Evolutionary conservation across 345 rosid genomes (phyloP).

Genomic region (Acer negundo): DNA sequence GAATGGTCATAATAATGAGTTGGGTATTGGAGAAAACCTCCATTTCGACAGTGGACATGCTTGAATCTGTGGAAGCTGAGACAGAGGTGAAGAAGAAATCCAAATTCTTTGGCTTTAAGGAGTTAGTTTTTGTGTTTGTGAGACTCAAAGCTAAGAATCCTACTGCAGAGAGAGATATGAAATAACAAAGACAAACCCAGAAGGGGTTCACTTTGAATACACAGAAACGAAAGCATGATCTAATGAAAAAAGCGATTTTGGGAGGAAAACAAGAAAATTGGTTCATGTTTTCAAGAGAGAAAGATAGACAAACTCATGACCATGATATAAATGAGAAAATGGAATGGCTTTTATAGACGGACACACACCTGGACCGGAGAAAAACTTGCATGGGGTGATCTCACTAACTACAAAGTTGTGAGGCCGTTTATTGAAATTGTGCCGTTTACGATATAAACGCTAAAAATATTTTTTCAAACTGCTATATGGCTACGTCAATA

Average conservation of each 20-base stretch:
- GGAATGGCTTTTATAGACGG: too few relatives aligned
- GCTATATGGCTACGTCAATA: too few relatives aligned
- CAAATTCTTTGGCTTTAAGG: conserved; percentile 34
- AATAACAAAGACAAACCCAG: conserved; percentile 45
- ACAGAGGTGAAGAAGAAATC: conserved; percentile 77
- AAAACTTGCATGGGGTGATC: too few relatives aligned
- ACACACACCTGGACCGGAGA: too few relatives aligned
- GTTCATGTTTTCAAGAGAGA: not conserved
- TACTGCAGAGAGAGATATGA: conserved; percentile 29
- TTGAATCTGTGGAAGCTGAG: conserved; percentile 63
- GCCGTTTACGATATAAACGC: too few relatives aligned
- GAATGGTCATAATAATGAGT: conserved; percentile 49
- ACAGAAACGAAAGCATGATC: not conserved
- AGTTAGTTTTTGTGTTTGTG: conserved; percentile 31
- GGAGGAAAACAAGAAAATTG: not conserved
- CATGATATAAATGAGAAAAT: too few relatives aligned
- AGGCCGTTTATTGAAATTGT: too few relatives aligned
- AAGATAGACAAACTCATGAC: too few relatives aligned
- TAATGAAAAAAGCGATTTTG: not conserved
- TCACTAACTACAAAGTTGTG: too few relatives aligned
- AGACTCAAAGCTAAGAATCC: conserved; percentile 43
- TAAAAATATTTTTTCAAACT: too few relatives aligned
- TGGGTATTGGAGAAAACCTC: conserved; percentile 75
- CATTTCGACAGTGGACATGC: conserved; percentile 83
- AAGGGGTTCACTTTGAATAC: conserved; percentile 23